Evolutionary conservation across 75 land plant species (phyloP).

Genomic region (Selaginella moellendorffii): DNA sequence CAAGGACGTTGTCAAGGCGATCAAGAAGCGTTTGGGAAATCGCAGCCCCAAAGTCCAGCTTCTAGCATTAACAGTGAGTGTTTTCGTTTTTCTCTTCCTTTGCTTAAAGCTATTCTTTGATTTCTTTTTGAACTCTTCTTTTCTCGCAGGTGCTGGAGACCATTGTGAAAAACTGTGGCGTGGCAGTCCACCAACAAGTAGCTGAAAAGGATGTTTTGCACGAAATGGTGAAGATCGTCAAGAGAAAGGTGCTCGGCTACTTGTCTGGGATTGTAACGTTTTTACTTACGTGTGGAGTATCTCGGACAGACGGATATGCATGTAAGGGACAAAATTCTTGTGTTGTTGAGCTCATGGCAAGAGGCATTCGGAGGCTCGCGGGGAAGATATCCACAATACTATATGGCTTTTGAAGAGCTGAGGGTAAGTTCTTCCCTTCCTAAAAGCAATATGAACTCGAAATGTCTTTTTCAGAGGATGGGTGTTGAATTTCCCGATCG

Average conservation of each 20-base stretch:
- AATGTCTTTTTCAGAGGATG: conserved; percentile 15
- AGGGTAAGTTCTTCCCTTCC: conserved; percentile 29
- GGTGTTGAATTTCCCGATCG: conserved; percentile 89
- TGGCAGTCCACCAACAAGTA: conserved; percentile 76
- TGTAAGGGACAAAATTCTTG: conserved; percentile 76
- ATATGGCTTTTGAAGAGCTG: conserved; percentile 71
- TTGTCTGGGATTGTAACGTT: background rate
- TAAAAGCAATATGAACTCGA: background rate
- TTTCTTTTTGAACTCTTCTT: background rate
- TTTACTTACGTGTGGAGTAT: too few relatives aligned
- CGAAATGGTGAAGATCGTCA: conserved; percentile 80
- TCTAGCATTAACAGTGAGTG: conserved; percentile 52
- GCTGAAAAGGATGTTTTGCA: conserved; percentile 76
- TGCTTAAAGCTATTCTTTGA: background rate
- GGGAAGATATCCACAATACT: conserved; percentile 93
- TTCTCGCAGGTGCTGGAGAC: conserved; percentile 82
- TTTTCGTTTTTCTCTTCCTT: background rate
- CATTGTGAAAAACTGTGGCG: conserved; percentile 83
- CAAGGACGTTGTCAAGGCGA: conserved; percentile 63
- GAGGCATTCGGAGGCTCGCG: conserved; percentile 93
- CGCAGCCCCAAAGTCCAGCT: conserved; percentile 58
- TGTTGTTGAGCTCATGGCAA: conserved; percentile 86
- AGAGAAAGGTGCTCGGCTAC: conserved; percentile 42
- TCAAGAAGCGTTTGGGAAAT: conserved; percentile 65
- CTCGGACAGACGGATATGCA: conserved; percentile 71